phyloP scores from a whole-genome alignment of 768 basidiomycete genomes.

The Xerocomellus intermedius region DNA sequence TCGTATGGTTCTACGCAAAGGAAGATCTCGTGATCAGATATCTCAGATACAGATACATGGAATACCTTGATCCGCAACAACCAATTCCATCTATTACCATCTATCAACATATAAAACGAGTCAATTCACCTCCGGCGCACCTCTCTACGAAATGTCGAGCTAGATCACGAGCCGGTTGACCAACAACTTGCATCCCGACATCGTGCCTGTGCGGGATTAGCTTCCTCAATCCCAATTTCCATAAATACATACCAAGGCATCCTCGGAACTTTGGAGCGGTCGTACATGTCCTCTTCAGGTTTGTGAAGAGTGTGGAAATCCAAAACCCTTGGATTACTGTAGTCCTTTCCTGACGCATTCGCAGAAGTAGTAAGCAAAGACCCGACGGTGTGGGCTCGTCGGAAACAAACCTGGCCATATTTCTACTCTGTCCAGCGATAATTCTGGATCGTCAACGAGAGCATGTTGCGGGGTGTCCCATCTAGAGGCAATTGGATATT shows the following conservation, averaged over 20 bases:
- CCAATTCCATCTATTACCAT: constrained; percentile 77
- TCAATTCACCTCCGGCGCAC: constrained; percentile 35
- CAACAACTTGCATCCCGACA: constrained; percentile 92
- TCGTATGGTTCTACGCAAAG: constrained; percentile 74
- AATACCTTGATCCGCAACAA: constrained; percentile 87
- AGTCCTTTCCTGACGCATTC: constrained; percentile 75
- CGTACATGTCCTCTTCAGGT: constrained; percentile 94
- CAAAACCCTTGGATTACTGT: constrained; percentile 82
- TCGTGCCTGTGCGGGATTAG: constrained; percentile 71
- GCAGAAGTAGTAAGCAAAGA: neutral
- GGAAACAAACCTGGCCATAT: constrained; percentile 79
- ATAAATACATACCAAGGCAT: constrained; percentile 83
- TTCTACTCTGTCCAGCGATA: constrained; percentile 52
- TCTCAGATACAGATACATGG: neutral
- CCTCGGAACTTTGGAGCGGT: constrained; percentile 81
- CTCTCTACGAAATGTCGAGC: constrained; percentile 94
- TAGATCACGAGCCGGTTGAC: constrained; percentile 92
- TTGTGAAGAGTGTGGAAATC: constrained; percentile 88
- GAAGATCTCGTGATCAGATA: neutral
- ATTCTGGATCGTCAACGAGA: constrained; percentile 79
- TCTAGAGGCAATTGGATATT: constrained; percentile 37
- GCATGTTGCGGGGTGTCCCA: constrained; percentile 98
- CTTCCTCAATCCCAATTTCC: neutral
- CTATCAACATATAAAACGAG: constrained; percentile 2
- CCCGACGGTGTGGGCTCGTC: neutral